Evolutionary conservation across 78 protist species (phyloP), one percentile per base, ranked within the genome.

Genomic region (Tieghemostelium lacteum): DNA sequence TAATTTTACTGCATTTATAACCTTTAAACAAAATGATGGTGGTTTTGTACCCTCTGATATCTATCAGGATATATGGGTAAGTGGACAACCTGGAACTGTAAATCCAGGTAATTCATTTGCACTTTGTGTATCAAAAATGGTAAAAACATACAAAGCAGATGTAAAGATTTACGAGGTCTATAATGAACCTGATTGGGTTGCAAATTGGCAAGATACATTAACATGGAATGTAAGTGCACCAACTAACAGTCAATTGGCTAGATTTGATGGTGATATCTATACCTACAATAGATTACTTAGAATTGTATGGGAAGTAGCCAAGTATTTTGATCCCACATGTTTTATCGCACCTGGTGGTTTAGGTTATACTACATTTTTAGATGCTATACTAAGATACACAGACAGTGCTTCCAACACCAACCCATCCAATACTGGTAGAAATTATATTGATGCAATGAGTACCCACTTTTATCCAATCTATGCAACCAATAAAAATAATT

Each of bases 371-470:
- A 12, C 20, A 28, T 73, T 73, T 40, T 58, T 73, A 16, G 85
- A 73, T 40, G 85, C 85, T 4, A 57, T 73, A 17, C 28, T 73
- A 24, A 73, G 85, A 58, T 73, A 73, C 29, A 42, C 69, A 29
- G 85, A 73, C 26, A 36, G 36, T 24, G 5, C 39, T 6, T 12
- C 70, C 17, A 66, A 33, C 1, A 62, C 50, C 6, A 28, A 55
- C 20, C 50, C 71, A 63, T 33, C 45, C 4, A 17, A 5, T 39
- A n/a, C 54, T 36, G 85, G 85, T 37, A 73, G 22, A 10, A 73
- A 73, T 58, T 73, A 73, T 73, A 73, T 73, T 28, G 85, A 73
- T 73, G 85, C 85, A 0, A 58, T 73, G 6, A 58, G 70, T n/a
- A 55, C 69, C 24, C 85, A 73, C 39, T 73, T 73, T 37, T 73